phyloP scores from a whole-genome alignment of 2,329 filamentous ascomycete species.

The Xylariaceae sp. region DNA sequence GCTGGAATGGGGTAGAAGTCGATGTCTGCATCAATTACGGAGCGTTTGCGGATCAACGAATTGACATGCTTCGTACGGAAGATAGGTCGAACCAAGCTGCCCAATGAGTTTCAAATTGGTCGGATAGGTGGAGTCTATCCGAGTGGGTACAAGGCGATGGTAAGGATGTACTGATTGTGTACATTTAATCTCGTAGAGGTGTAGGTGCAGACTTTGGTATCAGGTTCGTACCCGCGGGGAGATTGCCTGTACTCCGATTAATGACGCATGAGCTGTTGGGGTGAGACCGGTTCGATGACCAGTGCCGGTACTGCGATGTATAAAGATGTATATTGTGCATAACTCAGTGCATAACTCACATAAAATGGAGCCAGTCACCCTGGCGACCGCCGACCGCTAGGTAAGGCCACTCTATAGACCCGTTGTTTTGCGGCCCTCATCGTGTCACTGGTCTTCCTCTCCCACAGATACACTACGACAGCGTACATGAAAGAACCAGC shows the following conservation, averaged over 20 bases:
- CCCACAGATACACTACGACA: no score
- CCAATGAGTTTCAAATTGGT: neutral
- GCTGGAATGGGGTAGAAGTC: neutral
- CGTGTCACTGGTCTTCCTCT: neutral
- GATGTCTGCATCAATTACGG: neutral
- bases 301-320: no score
- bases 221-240: no score
- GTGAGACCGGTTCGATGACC: no score
- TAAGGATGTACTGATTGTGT: no score
- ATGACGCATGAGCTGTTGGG: no score
- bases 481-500: no score
- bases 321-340: neutral
- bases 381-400: conserved; percentile 22
- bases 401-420: neutral
- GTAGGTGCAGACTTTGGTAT: no score
- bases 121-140: no score
- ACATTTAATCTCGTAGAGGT: no score
- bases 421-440: conserved; percentile 27
- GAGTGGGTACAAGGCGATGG: neutral
- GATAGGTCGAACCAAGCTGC: neutral
- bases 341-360: neutral
- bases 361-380: conserved; percentile 23
- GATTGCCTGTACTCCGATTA: no score
- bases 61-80: neutral
- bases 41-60: neutral